phyloP scores from a whole-genome alignment of 176 grass and related monocot species.

The Pharus latifolius region DNA sequence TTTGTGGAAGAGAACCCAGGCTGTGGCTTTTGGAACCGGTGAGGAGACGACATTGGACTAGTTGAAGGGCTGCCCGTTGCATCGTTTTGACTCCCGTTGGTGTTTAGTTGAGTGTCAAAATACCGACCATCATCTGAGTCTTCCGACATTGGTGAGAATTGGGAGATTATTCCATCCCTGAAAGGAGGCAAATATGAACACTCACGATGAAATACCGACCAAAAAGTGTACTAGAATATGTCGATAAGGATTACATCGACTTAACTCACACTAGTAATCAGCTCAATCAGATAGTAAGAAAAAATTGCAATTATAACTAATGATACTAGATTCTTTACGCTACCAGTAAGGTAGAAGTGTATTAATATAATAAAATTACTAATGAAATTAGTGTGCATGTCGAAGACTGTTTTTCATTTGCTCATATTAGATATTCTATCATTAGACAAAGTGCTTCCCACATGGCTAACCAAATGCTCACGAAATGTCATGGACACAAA shows the following conservation, averaged over 20 bases:
- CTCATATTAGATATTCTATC: background rate
- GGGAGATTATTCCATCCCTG: conserved; percentile 81
- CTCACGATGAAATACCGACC: background rate
- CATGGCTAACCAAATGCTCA: background rate
- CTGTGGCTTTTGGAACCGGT: conserved; percentile 50
- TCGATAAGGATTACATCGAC: background rate
- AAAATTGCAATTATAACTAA: background rate
- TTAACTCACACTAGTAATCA: background rate
- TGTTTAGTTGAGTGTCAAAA: conserved; percentile 55
- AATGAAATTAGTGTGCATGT: background rate
- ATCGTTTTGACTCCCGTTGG: conserved; percentile 35
- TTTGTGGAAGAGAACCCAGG: conserved; percentile 12
- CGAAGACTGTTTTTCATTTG: background rate
- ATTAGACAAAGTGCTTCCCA: conserved; percentile 6
- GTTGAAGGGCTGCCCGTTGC: conserved; percentile 41
- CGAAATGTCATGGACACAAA: background rate
- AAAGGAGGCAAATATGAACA: conserved; percentile 11
- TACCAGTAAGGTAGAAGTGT: background rate
- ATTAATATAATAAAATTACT: background rate
- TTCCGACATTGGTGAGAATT: conserved; percentile 96
- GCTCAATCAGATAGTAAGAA: background rate
- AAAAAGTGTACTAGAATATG: background rate
- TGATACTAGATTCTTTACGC: background rate
- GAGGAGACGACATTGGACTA: conserved; percentile 67
- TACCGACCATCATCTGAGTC: conserved; percentile 77